These are phyloP conservation scores for Corinectria fuckeliana DNA, from an alignment of 2,329 filamentous ascomycete species.

Conservation along the genomic window DNA sequence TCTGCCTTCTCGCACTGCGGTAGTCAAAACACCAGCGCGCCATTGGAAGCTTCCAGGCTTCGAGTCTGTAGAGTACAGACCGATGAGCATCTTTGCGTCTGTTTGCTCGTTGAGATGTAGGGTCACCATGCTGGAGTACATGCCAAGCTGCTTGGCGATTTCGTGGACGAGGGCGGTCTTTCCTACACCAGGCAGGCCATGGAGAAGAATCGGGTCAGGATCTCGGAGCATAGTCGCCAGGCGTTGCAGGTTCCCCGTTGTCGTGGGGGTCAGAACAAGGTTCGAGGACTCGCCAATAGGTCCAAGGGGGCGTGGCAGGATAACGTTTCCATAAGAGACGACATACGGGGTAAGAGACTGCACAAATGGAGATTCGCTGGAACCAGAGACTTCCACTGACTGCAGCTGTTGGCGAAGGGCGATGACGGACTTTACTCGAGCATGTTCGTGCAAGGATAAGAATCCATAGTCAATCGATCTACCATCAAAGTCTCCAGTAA, in stretches of 20 bases:
- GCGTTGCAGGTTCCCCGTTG: constrained; percentile 71
- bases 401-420: constrained; percentile 49
- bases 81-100: constrained; percentile 94
- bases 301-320: constrained; percentile 70
- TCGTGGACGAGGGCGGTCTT: constrained; percentile 90
- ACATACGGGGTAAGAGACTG: constrained; percentile 65
- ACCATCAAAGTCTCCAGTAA: constrained; percentile 79
- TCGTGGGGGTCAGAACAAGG: constrained; percentile 76
- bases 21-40: constrained; percentile 91
- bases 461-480: constrained; percentile 80
- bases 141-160: constrained; percentile 79
- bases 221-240: constrained; percentile 73
- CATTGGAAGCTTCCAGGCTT: constrained; percentile 90
- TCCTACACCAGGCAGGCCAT: constrained; percentile 83
- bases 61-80: constrained; percentile 88
- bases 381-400: constrained; percentile 20
- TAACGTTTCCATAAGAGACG: constrained; percentile 67
- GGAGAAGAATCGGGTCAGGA: constrained; percentile 76
- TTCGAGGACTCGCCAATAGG: constrained; percentile 52
- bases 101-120: constrained; percentile 98
- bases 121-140: constrained; percentile 84
- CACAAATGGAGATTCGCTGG: constrained; percentile 19
- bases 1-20: constrained; percentile 89
- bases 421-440: constrained; percentile 55
- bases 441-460: constrained; percentile 63